A percentile compares a stretch with the other conserved stretches of the same genome.
Evolutionary conservation across 202 grass and related monocot genomes (phyloP).

Genomic region (Panicum virgatum): DNA sequence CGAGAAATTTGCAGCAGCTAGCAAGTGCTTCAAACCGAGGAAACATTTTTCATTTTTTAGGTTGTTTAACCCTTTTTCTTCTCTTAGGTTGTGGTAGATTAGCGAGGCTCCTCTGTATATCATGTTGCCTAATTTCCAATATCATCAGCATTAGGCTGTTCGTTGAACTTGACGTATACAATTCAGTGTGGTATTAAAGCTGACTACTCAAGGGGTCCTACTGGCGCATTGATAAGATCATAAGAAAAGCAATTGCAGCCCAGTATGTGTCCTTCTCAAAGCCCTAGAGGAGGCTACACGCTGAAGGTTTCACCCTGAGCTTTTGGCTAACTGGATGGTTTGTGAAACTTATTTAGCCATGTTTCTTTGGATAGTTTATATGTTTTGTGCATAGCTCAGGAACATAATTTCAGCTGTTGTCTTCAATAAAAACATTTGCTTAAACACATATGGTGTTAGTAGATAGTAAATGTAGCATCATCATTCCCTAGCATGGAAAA

Average conservation of each 20-base stretch:
- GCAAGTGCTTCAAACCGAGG: background rate
- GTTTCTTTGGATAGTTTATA: background rate
- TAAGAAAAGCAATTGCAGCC: background rate
- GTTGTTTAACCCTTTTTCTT: background rate
- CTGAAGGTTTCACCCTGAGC: background rate
- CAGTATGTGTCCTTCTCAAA: background rate
- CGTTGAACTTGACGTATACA: background rate
- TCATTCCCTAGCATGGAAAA: slow-evolving; percentile 26
- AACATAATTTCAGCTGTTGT: slow-evolving; percentile 11
- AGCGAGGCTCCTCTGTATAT: background rate
- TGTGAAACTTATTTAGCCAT: background rate
- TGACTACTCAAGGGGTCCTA: background rate
- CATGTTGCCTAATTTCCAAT: background rate
- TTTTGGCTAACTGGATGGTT: background rate
- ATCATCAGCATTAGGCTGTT: background rate
- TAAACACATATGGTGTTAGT: slow-evolving; percentile 10
- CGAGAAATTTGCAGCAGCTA: slow-evolving; percentile 7
- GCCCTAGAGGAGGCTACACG: background rate
- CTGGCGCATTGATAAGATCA: background rate
- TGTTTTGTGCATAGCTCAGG: background rate
- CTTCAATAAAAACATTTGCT: background rate
- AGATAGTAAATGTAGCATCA: background rate
- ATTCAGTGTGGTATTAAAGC: slow-evolving; percentile 14
- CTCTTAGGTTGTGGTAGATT: background rate
- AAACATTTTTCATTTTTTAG: slow-evolving; percentile 22